These are phyloP conservation scores for Phialocephala sp. DNA, from an alignment of 2,329 filamentous ascomycete species.

Conservation along the genomic window DNA sequence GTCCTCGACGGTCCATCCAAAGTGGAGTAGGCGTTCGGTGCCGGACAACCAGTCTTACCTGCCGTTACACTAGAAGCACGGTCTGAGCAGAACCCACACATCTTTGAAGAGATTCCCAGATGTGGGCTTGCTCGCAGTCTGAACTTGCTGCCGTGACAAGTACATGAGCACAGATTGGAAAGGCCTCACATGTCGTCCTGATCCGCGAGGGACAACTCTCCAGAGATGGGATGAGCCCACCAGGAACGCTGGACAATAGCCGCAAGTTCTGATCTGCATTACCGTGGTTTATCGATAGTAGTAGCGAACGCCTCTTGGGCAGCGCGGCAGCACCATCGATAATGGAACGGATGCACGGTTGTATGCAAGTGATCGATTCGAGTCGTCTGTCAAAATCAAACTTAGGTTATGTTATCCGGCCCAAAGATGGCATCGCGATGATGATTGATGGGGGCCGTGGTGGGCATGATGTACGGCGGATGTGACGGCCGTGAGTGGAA, in stretches of 20 bases:
- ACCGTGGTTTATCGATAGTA: constrained; percentile 1
- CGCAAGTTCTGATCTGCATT: constrained; percentile 18
- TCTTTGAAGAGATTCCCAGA: not conserved
- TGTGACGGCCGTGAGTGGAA: not conserved
- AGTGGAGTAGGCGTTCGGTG: not conserved
- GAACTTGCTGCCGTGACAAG: not conserved
- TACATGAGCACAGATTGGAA: constrained; percentile 5
- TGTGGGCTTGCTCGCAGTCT: not conserved
- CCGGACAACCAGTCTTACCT: not conserved
- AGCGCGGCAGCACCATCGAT: constrained; percentile 14
- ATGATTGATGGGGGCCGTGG: not conserved
- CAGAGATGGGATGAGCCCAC: not conserved
- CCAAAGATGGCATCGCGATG: constrained; percentile 5
- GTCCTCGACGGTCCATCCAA: not conserved
- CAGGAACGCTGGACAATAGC: constrained; percentile 5
- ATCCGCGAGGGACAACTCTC: not conserved
- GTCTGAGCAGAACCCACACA: not conserved
- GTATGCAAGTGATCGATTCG: constrained; percentile 39
- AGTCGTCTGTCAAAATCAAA: not conserved
- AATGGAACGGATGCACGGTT: constrained; percentile 34
- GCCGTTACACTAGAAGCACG: not conserved
- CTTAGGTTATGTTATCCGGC: not conserved
- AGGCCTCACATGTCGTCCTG: not conserved
- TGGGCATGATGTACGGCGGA: not conserved
- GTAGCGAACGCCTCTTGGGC: constrained; percentile 16